Base-by-base conservation (phyloP, 306 rosid genomes). In the Morella rubra region DNA sequence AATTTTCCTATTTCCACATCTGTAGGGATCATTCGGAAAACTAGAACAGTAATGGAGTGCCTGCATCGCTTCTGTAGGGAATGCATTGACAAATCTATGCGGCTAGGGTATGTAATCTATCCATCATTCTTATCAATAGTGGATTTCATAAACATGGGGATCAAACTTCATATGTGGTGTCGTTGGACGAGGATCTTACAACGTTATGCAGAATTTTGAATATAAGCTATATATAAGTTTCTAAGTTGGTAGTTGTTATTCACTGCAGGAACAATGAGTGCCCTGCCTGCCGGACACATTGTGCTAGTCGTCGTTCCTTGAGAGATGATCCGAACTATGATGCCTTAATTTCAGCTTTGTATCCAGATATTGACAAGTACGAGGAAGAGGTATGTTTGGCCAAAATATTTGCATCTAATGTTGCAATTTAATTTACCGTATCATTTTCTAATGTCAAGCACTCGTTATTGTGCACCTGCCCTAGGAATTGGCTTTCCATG, bases 71-170 rank as follows among this genome's bases (percentile, higher is more conserved):
- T 93, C 79, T 93, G 97, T 77, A 88, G 89, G 82, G 91, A 90
- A 77, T 93, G 98, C 88, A 93, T 93, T 56, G 97, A 93, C 85
- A 93, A 91, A 89, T 87, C 97, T 4, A 91, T 93, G 91, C 93
- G 96, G 41, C 79, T 90, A 15, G 90, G 98, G 98, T 90, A 82
- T 56, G 88, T 56, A 45, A 56, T 64, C 69, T 60, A 51, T 56
- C 69, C 72, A 3, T 46, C 58, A 32, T 32, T 64, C 22, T 52
- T 67, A 50, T 76, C 37, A 15, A 5, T 50, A 66, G 27, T 72
- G 56, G 19, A 47, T 56, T 51, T 14, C 44, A 54, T 5, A 56
- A 12, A 49, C 18, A 53, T 49, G 81, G 22, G 52, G 56, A 49
- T 66, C 49, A 54, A 53, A 54, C 69, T 16, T 78, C 44, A 5